phyloP scores from a whole-genome alignment of 257 asterid genomes.

The Ophiorrhiza pumila region DNA sequence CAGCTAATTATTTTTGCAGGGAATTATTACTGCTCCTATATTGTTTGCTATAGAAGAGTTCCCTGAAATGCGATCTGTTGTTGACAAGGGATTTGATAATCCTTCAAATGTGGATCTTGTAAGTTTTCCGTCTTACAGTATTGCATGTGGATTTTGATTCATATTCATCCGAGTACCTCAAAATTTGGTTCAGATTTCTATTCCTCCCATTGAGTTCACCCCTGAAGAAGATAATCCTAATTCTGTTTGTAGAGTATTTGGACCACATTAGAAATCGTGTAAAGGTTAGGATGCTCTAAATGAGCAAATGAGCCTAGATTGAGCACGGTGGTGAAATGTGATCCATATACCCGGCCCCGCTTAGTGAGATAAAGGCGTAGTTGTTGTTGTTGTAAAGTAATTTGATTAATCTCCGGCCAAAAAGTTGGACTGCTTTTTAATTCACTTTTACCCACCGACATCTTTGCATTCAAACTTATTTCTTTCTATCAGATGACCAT shows the following conservation, averaged over 20 bases:
- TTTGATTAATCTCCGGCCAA: not conserved
- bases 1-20: constrained; percentile 36
- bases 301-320: too few relatives aligned
- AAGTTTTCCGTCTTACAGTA: constrained; percentile 28
- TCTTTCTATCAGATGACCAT: too few relatives aligned
- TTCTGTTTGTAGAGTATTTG: too few relatives aligned
- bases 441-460: not conserved
- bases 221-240: not conserved
- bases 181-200: not conserved
- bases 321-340: too few relatives aligned
- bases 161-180: not conserved
- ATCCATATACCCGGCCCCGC: too few relatives aligned
- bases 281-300: too few relatives aligned
- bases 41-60: constrained; percentile 89
- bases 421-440: not conserved
- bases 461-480: not conserved
- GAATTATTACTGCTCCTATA: constrained; percentile 89
- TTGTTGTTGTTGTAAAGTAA: too few relatives aligned
- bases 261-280: too few relatives aligned
- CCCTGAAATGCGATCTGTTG: constrained; percentile 66
- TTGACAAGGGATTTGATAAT: constrained; percentile 70
- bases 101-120: constrained; percentile 74
- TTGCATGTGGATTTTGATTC: not conserved
- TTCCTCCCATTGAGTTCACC: not conserved
- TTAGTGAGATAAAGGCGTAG: too few relatives aligned